phyloP scores from a whole-genome alignment of 1,139 yeast species.

The Spencermartinsiella ligniputridi region DNA sequence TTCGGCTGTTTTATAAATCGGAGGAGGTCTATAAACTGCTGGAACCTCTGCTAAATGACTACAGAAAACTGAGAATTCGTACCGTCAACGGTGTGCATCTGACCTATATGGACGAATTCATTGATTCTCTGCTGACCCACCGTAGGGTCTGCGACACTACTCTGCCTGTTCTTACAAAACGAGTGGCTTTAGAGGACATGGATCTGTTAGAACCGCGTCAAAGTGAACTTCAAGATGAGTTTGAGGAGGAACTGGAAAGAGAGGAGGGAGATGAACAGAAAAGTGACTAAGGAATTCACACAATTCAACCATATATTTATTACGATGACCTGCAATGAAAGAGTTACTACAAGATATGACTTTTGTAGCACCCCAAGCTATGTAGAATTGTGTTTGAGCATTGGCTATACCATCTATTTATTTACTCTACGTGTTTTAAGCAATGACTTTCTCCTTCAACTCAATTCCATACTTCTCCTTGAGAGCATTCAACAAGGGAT shows the following conservation, averaged over 20 bases:
- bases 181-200: conserved; percentile 38
- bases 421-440: background rate
- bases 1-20: conserved; percentile 47
- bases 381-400: too few relatives aligned
- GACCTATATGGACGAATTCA: conserved; percentile 55
- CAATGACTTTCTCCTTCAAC: conserved; percentile 69
- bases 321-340: too few relatives aligned
- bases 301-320: too few relatives aligned
- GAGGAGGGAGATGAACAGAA: conserved; percentile 1
- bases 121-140: conserved; percentile 47
- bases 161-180: conserved; percentile 52
- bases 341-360: too few relatives aligned
- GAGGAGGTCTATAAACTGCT: conserved; percentile 45
- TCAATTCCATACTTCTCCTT: conserved; percentile 85
- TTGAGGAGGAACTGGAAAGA: conserved; percentile 10
- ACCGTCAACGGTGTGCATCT: conserved; percentile 31
- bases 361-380: too few relatives aligned
- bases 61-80: conserved; percentile 46
- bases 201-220: conserved; percentile 37
- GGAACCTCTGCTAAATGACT: conserved; percentile 53
- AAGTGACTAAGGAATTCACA: too few relatives aligned
- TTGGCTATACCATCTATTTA: background rate
- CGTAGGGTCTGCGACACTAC: conserved; percentile 56
- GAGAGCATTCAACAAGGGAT: conserved; percentile 85
- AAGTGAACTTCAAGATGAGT: conserved; percentile 30